phyloP scores from a whole-genome alignment of 2,329 filamentous ascomycete genomes.

The Paracamarosporium sp. region DNA sequence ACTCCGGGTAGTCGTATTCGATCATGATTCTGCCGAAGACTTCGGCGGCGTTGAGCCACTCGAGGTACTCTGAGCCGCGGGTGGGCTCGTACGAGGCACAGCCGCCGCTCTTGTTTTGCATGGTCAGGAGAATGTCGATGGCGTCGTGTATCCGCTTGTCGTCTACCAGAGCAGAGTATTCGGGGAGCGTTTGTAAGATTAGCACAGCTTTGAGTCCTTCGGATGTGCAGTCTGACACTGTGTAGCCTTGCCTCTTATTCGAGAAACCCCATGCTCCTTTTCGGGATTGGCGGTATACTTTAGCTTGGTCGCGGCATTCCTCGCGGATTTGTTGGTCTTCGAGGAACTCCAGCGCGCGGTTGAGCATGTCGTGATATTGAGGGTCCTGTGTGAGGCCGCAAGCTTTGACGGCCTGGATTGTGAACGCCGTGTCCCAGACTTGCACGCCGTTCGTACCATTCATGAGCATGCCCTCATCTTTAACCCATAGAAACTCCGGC shows the following conservation, averaged over 20 bases:
- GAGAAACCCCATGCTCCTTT: constrained; percentile 98
- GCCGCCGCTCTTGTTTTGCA: constrained; percentile 86
- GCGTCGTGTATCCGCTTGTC: constrained; percentile 84
- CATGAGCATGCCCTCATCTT: constrained; percentile 87
- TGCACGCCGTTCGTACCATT: constrained; percentile 99
- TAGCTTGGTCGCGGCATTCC: constrained; percentile 76
- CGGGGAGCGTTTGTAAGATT: constrained; percentile 76
- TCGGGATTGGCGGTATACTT: constrained; percentile 86
- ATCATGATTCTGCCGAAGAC: constrained; percentile 98
- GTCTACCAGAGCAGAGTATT: constrained; percentile 75
- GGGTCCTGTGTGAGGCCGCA: constrained; percentile 78
- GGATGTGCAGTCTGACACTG: constrained; percentile 91
- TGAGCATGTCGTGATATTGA: constrained; percentile 82
- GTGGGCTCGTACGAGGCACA: constrained; percentile 90
- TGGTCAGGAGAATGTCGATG: constrained; percentile 87
- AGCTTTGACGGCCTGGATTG: constrained; percentile 81
- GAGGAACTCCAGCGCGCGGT: constrained; percentile 81
- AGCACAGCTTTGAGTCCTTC: constrained; percentile 90
- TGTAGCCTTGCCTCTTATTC: constrained; percentile 90
- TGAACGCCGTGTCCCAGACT: constrained; percentile 93
- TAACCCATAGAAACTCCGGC: constrained; percentile 90
- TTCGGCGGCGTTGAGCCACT: constrained; percentile 91
- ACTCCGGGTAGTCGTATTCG: constrained; percentile 97
- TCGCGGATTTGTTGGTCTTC: constrained; percentile 91
- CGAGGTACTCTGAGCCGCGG: constrained; percentile 77